Evolutionary conservation across 2,329 filamentous ascomycete genomes (phyloP).

Genomic region (Colletotrichum tamarilloi): DNA sequence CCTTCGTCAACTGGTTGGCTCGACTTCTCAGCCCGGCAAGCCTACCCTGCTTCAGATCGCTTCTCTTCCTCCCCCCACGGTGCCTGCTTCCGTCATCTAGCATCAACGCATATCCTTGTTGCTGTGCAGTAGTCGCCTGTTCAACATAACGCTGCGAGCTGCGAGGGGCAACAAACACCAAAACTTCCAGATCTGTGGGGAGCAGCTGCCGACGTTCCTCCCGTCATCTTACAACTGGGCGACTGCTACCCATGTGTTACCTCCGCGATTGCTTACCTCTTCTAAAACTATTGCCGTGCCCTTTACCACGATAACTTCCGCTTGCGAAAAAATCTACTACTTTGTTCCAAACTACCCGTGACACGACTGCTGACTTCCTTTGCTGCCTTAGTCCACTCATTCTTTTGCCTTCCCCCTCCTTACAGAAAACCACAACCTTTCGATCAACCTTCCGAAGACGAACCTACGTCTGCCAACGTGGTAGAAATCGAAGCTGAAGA

Average conservation of each 20-base stretch:
- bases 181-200: background rate
- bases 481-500: background rate
- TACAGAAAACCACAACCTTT: constrained; percentile 8
- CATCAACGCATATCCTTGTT: constrained; percentile 16
- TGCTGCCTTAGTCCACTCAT: background rate
- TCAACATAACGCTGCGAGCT: background rate
- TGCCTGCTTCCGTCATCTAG: constrained; percentile 30
- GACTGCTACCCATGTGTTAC: background rate
- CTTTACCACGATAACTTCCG: constrained; percentile 15
- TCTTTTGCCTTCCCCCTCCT: constrained; percentile 7
- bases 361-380: constrained; percentile 25
- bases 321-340: background rate
- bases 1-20: constrained; percentile 14
- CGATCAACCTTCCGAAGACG: background rate
- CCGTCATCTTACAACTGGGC: background rate
- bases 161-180: constrained; percentile 1
- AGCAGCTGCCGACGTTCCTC: background rate
- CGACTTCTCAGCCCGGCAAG: background rate
- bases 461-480: background rate
- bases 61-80: constrained; percentile 5
- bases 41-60: constrained; percentile 9
- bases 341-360: constrained; percentile 11
- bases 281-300: constrained; percentile 11
- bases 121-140: constrained; percentile 28
- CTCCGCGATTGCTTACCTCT: background rate